Conservation (phyloP, 108 stramenopile species). For the Seminavis robusta region DNA sequence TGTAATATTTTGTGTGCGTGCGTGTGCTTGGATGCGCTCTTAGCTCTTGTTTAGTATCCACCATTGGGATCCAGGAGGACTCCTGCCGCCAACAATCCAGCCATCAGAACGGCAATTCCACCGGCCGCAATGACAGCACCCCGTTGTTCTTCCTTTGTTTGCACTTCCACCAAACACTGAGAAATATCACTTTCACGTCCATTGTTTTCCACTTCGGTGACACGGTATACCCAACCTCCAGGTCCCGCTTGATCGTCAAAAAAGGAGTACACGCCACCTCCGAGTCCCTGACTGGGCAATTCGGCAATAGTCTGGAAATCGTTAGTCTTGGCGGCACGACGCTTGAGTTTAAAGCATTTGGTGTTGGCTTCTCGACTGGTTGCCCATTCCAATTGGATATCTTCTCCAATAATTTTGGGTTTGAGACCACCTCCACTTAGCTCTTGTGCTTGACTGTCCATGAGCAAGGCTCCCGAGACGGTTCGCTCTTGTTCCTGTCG, state of each 20-base stretch:
- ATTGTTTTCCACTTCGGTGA: constrained; percentile 67
- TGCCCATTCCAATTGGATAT: constrained; percentile 83
- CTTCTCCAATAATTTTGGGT: constrained; percentile 60
- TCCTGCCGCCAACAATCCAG: constrained; percentile 74
- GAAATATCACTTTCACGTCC: constrained; percentile 79
- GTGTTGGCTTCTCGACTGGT: constrained; percentile 68
- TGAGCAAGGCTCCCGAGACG: constrained; percentile 61
- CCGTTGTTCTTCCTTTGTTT: constrained; percentile 82
- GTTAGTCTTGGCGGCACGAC: constrained; percentile 78
- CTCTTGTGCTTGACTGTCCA: constrained; percentile 83
- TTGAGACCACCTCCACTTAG: constrained; percentile 73
- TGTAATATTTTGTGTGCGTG: too few relatives aligned
- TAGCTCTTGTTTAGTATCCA: too few relatives aligned
- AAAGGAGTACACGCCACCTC: constrained; percentile 75
- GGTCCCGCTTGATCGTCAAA: constrained; percentile 55
- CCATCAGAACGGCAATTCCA: constrained; percentile 53
- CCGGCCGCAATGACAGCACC: constrained; percentile 78
- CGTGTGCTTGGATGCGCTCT: too few relatives aligned
- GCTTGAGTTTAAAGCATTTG: constrained; percentile 80
- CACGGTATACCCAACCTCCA: constrained; percentile 89
- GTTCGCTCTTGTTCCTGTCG: constrained; percentile 55
- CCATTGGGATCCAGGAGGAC: constrained; percentile 77
- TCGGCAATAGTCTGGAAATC: constrained; percentile 72
- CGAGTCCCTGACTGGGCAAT: constrained; percentile 60
- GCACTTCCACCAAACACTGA: constrained; percentile 84